phyloP scores from a whole-genome alignment of 2,329 filamentous ascomycete genomes.

The Metarhizium robertsii region DNA sequence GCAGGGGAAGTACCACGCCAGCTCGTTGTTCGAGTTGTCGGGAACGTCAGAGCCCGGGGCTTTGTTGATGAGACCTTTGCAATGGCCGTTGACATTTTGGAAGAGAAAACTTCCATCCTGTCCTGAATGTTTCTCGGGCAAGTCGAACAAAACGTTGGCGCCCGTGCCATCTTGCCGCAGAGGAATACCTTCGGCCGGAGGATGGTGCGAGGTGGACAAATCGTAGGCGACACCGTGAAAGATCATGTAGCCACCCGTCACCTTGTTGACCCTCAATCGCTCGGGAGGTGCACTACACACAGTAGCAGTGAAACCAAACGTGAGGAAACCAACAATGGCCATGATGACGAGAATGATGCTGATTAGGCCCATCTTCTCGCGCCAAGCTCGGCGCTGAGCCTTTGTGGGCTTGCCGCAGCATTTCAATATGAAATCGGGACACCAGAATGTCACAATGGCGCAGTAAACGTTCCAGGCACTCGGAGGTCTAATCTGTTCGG shows the following conservation, averaged over 20 bases:
- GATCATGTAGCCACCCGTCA: conserved; percentile 81
- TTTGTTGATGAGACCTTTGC: conserved; percentile 78
- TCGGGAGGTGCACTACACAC: conserved; percentile 69
- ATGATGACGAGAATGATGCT: conserved; percentile 88
- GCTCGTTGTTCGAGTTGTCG: conserved; percentile 58
- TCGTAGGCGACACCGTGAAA: conserved; percentile 91
- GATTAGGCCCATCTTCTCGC: conserved; percentile 95
- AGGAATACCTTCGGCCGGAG: conserved; percentile 70
- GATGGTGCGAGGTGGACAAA: conserved; percentile 66
- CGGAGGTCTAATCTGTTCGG: conserved; percentile 64
- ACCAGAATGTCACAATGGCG: conserved; percentile 89
- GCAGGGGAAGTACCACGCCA: conserved; percentile 98
- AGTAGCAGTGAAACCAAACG: conserved; percentile 86
- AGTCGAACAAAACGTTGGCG: conserved; percentile 78
- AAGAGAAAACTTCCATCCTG: conserved; percentile 94
- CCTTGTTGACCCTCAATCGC: conserved; percentile 74
- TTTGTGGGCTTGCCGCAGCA: conserved; percentile 81
- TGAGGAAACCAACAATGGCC: conserved; percentile 84
- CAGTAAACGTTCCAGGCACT: conserved; percentile 96
- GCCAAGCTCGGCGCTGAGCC: conserved; percentile 86
- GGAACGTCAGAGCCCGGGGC: conserved; percentile 68
- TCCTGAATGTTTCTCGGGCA: conserved; percentile 74
- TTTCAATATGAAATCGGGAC: conserved; percentile 70
- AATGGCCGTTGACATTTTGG: conserved; percentile 95
- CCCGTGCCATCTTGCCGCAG: conserved; percentile 34